Evolutionary conservation across 192 early-diverging fungal species (phyloP).

Genomic region (Umbelopsis sp.): DNA sequence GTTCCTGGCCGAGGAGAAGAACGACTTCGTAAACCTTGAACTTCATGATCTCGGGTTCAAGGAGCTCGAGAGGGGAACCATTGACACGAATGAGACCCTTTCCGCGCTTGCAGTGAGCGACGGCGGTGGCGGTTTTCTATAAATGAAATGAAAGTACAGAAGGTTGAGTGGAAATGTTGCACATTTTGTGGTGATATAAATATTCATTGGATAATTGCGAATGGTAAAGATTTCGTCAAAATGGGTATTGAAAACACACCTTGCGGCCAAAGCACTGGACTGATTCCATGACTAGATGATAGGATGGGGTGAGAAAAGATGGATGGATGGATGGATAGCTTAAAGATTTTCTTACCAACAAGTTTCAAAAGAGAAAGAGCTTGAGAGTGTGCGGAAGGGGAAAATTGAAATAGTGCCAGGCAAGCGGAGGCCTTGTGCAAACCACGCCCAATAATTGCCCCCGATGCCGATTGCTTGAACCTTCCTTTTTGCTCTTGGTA

Average conservation of each 20-base stretch:
- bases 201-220: slow-evolving; percentile 92
- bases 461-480: background rate
- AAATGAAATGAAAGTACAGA: slow-evolving; percentile 8
- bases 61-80: slow-evolving; percentile 92
- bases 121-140: slow-evolving; percentile 98
- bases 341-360: slow-evolving; percentile 6
- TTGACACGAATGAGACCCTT: slow-evolving; percentile 97
- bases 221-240: slow-evolving; percentile 88
- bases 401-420: slow-evolving; percentile 2
- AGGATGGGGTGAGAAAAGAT: slow-evolving; percentile 7
- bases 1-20: slow-evolving; percentile 93
- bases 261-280: slow-evolving; percentile 83
- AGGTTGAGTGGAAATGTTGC: background rate
- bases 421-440: background rate
- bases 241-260: slow-evolving; percentile 43
- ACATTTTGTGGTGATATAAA: too few species aligned
- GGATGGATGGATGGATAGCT: slow-evolving; percentile 6
- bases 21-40: slow-evolving; percentile 99
- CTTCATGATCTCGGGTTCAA: slow-evolving; percentile 96
- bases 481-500: slow-evolving; percentile 24
- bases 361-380: slow-evolving; percentile 19
- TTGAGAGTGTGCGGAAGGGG: background rate
- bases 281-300: slow-evolving; percentile 50
- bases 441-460: background rate
- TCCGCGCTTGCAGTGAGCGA: slow-evolving; percentile 98